Conservation (phyloP, 495 filamentous ascomycete genomes). For the Aspergillus carlsbadensis region DNA sequence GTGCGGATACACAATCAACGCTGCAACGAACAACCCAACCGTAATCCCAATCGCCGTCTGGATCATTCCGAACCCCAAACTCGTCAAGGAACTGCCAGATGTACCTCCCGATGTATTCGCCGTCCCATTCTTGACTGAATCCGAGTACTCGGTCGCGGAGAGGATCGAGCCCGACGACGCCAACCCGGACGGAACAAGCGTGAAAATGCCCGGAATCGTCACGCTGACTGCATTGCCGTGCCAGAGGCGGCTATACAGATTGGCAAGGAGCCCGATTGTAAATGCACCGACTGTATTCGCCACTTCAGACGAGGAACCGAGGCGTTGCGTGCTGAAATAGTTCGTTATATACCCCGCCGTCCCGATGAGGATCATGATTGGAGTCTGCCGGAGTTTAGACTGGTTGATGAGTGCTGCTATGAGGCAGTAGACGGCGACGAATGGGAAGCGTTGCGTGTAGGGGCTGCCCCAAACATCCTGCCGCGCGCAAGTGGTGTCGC, state of each 20-base stretch:
- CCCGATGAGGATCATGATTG: slow-evolving; percentile 80
- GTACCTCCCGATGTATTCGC: slow-evolving; percentile 35
- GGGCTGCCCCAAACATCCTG: slow-evolving; percentile 45
- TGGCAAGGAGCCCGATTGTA: slow-evolving; percentile 80
- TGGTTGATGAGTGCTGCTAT: slow-evolving; percentile 87
- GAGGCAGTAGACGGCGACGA: slow-evolving; percentile 75
- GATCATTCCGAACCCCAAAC: slow-evolving; percentile 81
- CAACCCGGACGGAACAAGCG: slow-evolving; percentile 87
- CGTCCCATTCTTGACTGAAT: slow-evolving; percentile 63
- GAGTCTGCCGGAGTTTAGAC: slow-evolving; percentile 85
- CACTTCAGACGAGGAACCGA: slow-evolving; percentile 74
- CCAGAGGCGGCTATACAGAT: slow-evolving; percentile 78
- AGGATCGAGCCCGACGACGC: slow-evolving; percentile 79
- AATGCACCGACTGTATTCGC: slow-evolving; percentile 85
- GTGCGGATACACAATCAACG: slow-evolving; percentile 82
- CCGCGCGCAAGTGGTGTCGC: slow-evolving; percentile 62
- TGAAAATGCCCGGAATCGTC: slow-evolving; percentile 88
- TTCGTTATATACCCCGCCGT: slow-evolving; percentile 81
- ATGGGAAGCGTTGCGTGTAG: slow-evolving; percentile 52
- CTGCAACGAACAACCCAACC: slow-evolving; percentile 82
- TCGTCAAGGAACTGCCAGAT: slow-evolving; percentile 59
- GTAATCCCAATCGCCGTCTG: slow-evolving; percentile 93
- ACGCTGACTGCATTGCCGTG: slow-evolving; percentile 84
- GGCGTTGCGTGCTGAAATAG: slow-evolving; percentile 70
- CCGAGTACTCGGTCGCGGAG: slow-evolving; percentile 71